Percentiles rank a stretch among this genome's conserved stretches.
phyloP scores from a whole-genome alignment of 2,329 filamentous ascomycete species.

The Fusarium scirpi region DNA sequence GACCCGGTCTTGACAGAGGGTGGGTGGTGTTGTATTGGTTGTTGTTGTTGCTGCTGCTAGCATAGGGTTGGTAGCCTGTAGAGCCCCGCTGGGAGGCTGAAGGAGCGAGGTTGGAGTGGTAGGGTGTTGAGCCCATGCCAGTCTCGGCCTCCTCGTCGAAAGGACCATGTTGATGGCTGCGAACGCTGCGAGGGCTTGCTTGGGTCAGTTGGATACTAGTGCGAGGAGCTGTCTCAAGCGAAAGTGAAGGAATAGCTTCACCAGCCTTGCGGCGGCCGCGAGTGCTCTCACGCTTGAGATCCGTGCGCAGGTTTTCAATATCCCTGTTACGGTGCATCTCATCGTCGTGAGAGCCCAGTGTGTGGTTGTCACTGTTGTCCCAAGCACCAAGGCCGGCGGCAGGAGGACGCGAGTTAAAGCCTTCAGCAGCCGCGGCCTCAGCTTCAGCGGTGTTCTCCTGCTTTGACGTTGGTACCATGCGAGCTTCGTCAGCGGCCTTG shows the following conservation, averaged over 20 bases:
- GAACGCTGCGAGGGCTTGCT: constrained; percentile 50
- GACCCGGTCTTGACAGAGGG: constrained; percentile 39
- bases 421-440: constrained; percentile 60
- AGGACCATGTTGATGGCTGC: constrained; percentile 50
- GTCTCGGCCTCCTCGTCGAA: constrained; percentile 61
- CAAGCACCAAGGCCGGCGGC: constrained; percentile 41
- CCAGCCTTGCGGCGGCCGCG: constrained; percentile 63
- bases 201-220: constrained; percentile 44
- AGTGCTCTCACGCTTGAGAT: constrained; percentile 59
- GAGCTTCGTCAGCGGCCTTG: constrained; percentile 71
- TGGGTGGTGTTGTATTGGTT: constrained; percentile 38
- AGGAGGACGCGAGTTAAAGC: constrained; percentile 57
- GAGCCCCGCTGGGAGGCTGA: constrained; percentile 35
- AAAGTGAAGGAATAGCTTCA: constrained; percentile 56
- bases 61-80: constrained; percentile 42
- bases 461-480: constrained; percentile 68
- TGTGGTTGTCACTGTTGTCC: constrained; percentile 44
- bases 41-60: constrained; percentile 25
- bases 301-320: constrained; percentile 53
- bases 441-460: constrained; percentile 48
- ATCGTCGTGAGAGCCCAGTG: constrained; percentile 47
- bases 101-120: constrained; percentile 48
- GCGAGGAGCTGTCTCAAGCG: constrained; percentile 45
- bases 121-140: constrained; percentile 50
- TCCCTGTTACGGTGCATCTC: constrained; percentile 54